phyloP scores from a whole-genome alignment of 441 rosid genomes.

The Oxalis stricta region DNA sequence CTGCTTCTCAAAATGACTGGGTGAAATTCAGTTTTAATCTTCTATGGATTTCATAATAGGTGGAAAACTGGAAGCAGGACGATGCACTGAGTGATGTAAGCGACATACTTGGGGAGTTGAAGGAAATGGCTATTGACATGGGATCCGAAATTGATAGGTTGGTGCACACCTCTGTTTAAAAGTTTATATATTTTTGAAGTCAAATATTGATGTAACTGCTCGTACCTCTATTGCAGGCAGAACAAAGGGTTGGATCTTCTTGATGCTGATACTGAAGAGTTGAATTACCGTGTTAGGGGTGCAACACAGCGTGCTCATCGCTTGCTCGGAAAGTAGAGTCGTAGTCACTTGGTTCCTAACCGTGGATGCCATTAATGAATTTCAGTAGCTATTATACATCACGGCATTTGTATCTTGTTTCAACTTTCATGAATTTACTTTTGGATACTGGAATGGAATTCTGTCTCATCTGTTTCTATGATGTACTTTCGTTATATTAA shows the following conservation, averaged over 20 bases:
- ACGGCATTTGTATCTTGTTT: too few relatives aligned
- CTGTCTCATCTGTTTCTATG: too few relatives aligned
- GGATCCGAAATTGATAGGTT: constrained; percentile 76
- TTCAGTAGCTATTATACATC: too few relatives aligned
- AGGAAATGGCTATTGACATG: constrained; percentile 82
- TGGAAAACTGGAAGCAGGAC: constrained; percentile 75
- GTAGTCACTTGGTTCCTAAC: neutral
- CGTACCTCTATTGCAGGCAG: constrained; percentile 35
- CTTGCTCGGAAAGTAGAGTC: constrained; percentile 55
- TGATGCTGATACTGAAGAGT: constrained; percentile 57
- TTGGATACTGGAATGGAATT: too few relatives aligned
- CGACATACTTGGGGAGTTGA: constrained; percentile 58
- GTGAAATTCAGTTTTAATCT: too few relatives aligned
- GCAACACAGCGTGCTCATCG: constrained; percentile 53
- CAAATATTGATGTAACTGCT: neutral
- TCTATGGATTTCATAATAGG: constrained; percentile 24
- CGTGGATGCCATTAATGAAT: too few relatives aligned
- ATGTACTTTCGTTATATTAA: too few relatives aligned
- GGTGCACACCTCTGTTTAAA: neutral
- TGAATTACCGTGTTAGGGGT: constrained; percentile 46
- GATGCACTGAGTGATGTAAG: constrained; percentile 68
- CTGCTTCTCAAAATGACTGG: neutral
- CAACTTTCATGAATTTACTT: too few relatives aligned
- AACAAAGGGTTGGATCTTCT: constrained; percentile 44
- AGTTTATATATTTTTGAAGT: neutral